These are phyloP conservation scores for Sorghum bicolor DNA, from an alignment of 176 grass and related monocot species.

Conservation along the genomic window Sorghum_bicolor_NCBIv3 NC_012870.2:73977501-73978000, in stretches of 20 bases:
- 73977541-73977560: not conserved
- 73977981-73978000: conserved; percentile 83
- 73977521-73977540: not conserved
- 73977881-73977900: conserved; percentile 67
- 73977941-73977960: conserved; percentile 20
- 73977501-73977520: not conserved
- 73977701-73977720: not conserved
- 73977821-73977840: conserved; percentile 97
- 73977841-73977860: conserved; percentile 87
- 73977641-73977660: not conserved
- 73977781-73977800: not conserved
- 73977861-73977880: conserved; percentile 93
- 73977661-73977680: not conserved
- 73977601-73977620: not conserved
- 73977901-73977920: conserved; percentile 31
- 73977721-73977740: not conserved
- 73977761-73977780: not conserved
- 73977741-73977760: not conserved
- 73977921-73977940: conserved; percentile 31
- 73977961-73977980: conserved; percentile 49
- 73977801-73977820: conserved; percentile 66
- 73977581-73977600: not conserved
- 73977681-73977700: not conserved
- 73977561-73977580: not conserved
- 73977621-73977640: not conserved